Percentiles rank a stretch among this genome's conserved stretches.
Evolutionary conservation across 768 basidiomycete genomes (phyloP).

Genomic region (Paxillus rubicundulus): DNA sequence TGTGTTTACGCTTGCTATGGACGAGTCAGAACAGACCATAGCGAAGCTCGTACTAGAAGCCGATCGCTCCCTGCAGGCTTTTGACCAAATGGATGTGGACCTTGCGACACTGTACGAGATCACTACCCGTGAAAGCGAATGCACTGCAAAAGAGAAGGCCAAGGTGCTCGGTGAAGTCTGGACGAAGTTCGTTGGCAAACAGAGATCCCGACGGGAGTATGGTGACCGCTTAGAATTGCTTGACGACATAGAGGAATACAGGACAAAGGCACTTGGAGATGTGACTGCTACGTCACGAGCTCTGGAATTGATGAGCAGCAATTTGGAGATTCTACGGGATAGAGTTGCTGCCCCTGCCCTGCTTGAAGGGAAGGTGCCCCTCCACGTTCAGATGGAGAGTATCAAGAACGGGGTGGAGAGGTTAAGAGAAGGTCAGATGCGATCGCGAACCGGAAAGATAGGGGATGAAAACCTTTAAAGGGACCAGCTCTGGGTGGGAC

Average conservation of each 20-base stretch:
- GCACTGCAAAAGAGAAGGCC: slow-evolving; percentile 42
- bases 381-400: slow-evolving; percentile 75
- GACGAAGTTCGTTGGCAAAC: slow-evolving; percentile 67
- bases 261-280: slow-evolving; percentile 60
- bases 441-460: slow-evolving; percentile 47
- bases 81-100: slow-evolving; percentile 62
- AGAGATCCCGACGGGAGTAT: slow-evolving; percentile 44
- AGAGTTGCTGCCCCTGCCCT: slow-evolving; percentile 68
- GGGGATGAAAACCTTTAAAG: slow-evolving; percentile 36
- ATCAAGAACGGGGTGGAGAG: slow-evolving; percentile 62
- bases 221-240: slow-evolving; percentile 53
- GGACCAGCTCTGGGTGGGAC: no score
- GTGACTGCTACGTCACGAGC: slow-evolving; percentile 65
- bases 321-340: slow-evolving; percentile 76
- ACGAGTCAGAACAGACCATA: slow-evolving; percentile 50
- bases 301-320: slow-evolving; percentile 61
- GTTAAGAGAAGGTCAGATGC: slow-evolving; percentile 49
- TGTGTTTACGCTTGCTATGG: slow-evolving; percentile 65
- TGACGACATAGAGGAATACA: slow-evolving; percentile 51
- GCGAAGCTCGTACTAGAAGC: slow-evolving; percentile 65
- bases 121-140: slow-evolving; percentile 54
- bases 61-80: slow-evolving; percentile 50
- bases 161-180: slow-evolving; percentile 66
- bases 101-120: slow-evolving; percentile 57
- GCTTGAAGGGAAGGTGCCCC: slow-evolving; percentile 54